Evolutionary conservation across 1,139 yeast species (phyloP), one percentile per base, ranked within the genome.

Genomic region (Diutina rugosa): DNA sequence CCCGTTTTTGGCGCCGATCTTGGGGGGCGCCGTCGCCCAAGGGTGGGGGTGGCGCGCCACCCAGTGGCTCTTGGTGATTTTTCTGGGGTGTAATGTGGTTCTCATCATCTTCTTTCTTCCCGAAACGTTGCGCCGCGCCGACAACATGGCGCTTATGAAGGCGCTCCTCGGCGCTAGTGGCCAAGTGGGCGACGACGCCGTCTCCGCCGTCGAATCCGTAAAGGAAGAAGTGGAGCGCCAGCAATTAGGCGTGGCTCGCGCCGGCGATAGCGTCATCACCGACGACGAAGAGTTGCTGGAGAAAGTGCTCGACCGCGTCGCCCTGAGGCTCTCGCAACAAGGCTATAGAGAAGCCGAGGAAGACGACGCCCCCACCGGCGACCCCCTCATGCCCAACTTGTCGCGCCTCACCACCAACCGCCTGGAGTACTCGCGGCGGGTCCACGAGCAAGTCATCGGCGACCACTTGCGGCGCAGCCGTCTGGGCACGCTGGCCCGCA

Each of bases 11-110:
- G 84, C 95, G 10, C 97, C 97, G 0, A 84, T 89, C 38, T 68
- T 89, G 53, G 96, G 96, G 56, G 95, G 96, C 59, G 82, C 84
- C 1, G 78, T 90, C 30, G 80, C 88, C 5, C 73, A 79, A 55
- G 77, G 76, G 10, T 87, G 90, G 85, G 89, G 89, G 6, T 90
- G 96, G 96, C 75, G 96, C 65, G 89, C 93, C 2, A 87, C 96
- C 3, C 95, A 87, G 64, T 90, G 96, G 95, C 81, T 87, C 57
- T 71, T 88, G 68, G 88, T 85, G 41, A 85, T 86, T 44, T 69
- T 87, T 51, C 79, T 88, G 0, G 90, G 85, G 0, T 67, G 77
- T 14, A 78, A 81, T 58, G 72, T 78, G 41, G 21, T 81, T 1
- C 61, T 80, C 54, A 71, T 89, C 53, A 61, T 81, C 2, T 74